Conservation (phyloP, 1,284 basidiomycete genomes). For the Neotropicomus parvogracilis region DNA sequence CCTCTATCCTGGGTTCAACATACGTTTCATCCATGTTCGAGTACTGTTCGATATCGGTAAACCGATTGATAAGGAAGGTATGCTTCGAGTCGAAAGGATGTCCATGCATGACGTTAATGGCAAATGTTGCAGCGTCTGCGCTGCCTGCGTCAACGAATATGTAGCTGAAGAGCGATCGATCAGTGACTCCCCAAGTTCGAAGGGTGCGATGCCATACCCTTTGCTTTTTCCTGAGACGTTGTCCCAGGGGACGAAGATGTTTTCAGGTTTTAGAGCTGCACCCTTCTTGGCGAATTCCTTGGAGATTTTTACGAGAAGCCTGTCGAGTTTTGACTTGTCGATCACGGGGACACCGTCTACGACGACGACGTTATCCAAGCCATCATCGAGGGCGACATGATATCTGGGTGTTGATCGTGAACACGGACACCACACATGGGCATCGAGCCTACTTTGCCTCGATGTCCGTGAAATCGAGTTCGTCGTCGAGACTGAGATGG, state of each 20-base stretch:
- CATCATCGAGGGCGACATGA: conserved; percentile 73
- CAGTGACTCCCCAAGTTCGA: conserved; percentile 6
- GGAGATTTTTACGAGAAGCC: conserved; percentile 72
- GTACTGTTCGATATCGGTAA: conserved; percentile 90
- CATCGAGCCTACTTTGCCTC: conserved; percentile 72
- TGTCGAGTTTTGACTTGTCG: conserved; percentile 77
- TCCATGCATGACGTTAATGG: conserved; percentile 79
- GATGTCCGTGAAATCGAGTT: conserved; percentile 92
- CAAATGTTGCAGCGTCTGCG: conserved; percentile 78
- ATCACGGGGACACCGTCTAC: conserved; percentile 87
- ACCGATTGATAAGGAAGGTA: conserved; percentile 86
- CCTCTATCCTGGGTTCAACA: conserved; percentile 74
- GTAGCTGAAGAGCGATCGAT: conserved; percentile 50
- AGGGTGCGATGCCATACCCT: conserved; percentile 54
- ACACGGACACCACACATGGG: conserved; percentile 1
- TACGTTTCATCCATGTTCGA: conserved; percentile 81
- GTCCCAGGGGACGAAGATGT: conserved; percentile 85
- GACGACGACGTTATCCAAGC: conserved; percentile 84
- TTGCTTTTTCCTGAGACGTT: conserved; percentile 76
- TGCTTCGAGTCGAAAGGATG: conserved; percentile 92
- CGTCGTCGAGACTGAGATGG: conserved; percentile 51
- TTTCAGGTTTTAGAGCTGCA: conserved; percentile 69
- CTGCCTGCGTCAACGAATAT: conserved; percentile 88
- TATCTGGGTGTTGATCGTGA: conserved; percentile 54
- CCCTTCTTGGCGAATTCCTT: conserved; percentile 83